Conservation (phyloP, 257 asterid species). For the Scutellaria barbata region DNA sequence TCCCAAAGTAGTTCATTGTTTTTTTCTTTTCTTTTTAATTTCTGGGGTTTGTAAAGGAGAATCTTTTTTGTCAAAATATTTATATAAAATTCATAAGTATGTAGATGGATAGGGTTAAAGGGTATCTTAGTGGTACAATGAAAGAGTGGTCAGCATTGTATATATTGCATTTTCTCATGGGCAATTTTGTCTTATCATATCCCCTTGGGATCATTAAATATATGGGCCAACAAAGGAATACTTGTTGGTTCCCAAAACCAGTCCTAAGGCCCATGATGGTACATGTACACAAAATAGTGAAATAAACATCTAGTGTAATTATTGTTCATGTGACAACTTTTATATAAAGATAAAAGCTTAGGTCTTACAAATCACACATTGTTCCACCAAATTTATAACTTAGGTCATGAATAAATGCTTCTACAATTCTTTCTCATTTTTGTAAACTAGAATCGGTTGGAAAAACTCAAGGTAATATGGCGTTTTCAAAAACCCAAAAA, state of each 20-base stretch:
- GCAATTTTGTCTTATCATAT: neutral
- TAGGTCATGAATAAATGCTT: too few relatives aligned
- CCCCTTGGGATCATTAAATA: too few relatives aligned
- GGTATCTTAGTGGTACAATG: slow-evolving; percentile 3
- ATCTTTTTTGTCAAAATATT: slow-evolving; percentile 18
- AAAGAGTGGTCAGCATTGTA: slow-evolving; percentile 23
- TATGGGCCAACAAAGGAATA: neutral
- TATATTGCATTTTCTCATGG: slow-evolving; percentile 25
- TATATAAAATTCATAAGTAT: neutral
- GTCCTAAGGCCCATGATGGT: neutral
- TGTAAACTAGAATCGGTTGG: too few relatives aligned
- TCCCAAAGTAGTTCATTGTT: neutral
- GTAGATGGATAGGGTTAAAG: slow-evolving; percentile 13
- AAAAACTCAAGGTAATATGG: too few relatives aligned
- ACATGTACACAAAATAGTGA: too few relatives aligned
- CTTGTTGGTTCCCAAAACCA: neutral
- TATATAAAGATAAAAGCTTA: too few relatives aligned
- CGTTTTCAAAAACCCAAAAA: too few relatives aligned
- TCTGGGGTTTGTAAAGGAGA: slow-evolving; percentile 26
- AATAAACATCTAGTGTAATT: too few relatives aligned
- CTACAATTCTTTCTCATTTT: too few relatives aligned
- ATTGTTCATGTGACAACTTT: too few relatives aligned
- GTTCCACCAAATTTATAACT: too few relatives aligned
- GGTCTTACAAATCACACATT: too few relatives aligned
- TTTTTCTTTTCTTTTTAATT: neutral